Evolutionary conservation across 2,329 filamentous ascomycete genomes (phyloP).

Genomic region (Camillea tinctor): DNA sequence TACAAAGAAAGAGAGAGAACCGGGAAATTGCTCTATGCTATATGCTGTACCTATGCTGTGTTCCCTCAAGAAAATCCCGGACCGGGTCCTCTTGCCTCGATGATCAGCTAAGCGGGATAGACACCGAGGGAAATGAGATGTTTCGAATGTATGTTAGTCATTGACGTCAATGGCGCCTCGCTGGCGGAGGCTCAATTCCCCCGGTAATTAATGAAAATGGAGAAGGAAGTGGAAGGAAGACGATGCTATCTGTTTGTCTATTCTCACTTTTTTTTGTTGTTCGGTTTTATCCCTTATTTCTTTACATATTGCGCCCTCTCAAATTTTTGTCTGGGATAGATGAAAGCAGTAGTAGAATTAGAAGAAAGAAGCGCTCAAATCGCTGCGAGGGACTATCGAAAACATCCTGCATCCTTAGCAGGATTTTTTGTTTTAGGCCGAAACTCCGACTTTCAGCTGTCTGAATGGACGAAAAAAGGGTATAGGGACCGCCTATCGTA

Average conservation of each 20-base stretch:
- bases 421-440: neutral
- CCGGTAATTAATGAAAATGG: too few species aligned
- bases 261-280: neutral
- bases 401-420: neutral
- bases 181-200: neutral
- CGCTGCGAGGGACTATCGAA: neutral
- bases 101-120: neutral
- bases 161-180: conserved; percentile 23
- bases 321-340: too few species aligned
- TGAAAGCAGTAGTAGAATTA: too few species aligned
- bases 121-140: conserved; percentile 2
- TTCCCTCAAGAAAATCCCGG: neutral
- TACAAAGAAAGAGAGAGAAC: neutral
- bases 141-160: conserved; percentile 1
- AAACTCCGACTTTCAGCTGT: neutral
- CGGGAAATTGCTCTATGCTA: neutral
- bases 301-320: too few species aligned
- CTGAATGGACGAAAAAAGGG: neutral
- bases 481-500: neutral
- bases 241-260: neutral
- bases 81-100: neutral
- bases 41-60: neutral
- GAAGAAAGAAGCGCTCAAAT: neutral
- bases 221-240: too few species aligned
- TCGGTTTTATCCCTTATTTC: neutral